Percentiles rank a stretch among this genome's conserved stretches.
Conservation (phyloP, 73 alveolate genomes). For the Durusdinium trenchii region DNA sequence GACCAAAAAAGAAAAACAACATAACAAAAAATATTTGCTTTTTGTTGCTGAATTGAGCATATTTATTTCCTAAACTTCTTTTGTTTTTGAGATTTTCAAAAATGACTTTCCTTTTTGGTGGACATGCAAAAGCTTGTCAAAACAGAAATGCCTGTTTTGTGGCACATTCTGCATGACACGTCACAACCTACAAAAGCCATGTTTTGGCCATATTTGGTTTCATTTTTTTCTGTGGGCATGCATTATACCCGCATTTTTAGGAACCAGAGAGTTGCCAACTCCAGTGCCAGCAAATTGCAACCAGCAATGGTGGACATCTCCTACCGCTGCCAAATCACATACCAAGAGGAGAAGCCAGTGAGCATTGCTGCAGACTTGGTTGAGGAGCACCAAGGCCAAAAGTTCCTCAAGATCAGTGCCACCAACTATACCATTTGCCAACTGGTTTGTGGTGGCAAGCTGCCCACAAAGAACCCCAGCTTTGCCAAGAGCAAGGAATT, state of each 20-base stretch:
- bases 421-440: background rate
- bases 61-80: background rate
- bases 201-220: no score
- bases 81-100: no score
- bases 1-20: no score
- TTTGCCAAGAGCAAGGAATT: background rate
- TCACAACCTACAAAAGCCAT: no score
- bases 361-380: background rate
- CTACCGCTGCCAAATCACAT: background rate
- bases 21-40: no score
- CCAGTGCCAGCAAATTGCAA: background rate
- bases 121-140: no score
- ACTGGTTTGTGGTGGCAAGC: background rate
- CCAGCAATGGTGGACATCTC: slow-evolving; percentile 9
- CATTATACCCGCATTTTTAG: background rate
- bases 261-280: background rate
- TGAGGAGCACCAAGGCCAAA: background rate
- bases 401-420: background rate
- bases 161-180: no score
- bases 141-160: no score
- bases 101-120: no score
- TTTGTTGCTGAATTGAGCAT: background rate
- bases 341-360: background rate
- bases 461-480: no score
- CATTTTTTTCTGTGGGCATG: background rate